phyloP scores from a whole-genome alignment of 495 filamentous ascomycete genomes.

The Xylaria scruposa region DNA sequence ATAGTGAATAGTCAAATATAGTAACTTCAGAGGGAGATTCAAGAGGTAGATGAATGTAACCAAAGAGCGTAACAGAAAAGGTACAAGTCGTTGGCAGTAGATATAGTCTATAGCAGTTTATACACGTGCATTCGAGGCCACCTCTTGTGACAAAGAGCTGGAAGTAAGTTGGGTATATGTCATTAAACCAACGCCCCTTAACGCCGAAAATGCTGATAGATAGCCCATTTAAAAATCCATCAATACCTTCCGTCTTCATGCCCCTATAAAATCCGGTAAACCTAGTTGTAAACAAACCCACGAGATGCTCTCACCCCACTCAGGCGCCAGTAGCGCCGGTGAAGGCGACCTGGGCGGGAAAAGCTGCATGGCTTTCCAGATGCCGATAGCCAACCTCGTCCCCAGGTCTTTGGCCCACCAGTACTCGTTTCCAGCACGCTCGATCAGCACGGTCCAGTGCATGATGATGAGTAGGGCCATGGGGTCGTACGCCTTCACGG shows the following conservation, averaged over 20 bases:
- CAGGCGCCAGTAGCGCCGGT: slow-evolving; percentile 7
- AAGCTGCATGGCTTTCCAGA: slow-evolving; percentile 23
- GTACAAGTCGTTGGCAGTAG: not conserved
- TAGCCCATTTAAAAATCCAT: not conserved
- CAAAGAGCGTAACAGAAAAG: not conserved
- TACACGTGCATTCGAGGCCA: not conserved
- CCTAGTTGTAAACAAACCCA: slow-evolving; percentile 25
- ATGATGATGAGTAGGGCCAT: slow-evolving; percentile 44
- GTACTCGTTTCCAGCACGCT: slow-evolving; percentile 22
- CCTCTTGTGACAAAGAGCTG: not conserved
- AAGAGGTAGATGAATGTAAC: too few relatives aligned
- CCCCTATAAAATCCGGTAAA: slow-evolving; percentile 1
- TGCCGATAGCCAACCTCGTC: slow-evolving; percentile 19
- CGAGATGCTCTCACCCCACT: slow-evolving; percentile 26
- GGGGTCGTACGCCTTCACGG: slow-evolving; percentile 38
- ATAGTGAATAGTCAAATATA: not conserved
- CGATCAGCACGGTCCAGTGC: slow-evolving; percentile 41
- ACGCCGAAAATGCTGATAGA: slow-evolving; percentile 9
- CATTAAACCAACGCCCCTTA: not conserved
- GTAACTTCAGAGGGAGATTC: not conserved
- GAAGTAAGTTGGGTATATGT: slow-evolving; percentile 12
- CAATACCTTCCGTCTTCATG: not conserved
- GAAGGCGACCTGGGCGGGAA: slow-evolving; percentile 3
- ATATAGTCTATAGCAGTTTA: not conserved
- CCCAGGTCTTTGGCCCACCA: slow-evolving; percentile 30